Evolutionary conservation across 352 stramenopile species (phyloP).

Genomic region (Stramenopiles sp.): DNA sequence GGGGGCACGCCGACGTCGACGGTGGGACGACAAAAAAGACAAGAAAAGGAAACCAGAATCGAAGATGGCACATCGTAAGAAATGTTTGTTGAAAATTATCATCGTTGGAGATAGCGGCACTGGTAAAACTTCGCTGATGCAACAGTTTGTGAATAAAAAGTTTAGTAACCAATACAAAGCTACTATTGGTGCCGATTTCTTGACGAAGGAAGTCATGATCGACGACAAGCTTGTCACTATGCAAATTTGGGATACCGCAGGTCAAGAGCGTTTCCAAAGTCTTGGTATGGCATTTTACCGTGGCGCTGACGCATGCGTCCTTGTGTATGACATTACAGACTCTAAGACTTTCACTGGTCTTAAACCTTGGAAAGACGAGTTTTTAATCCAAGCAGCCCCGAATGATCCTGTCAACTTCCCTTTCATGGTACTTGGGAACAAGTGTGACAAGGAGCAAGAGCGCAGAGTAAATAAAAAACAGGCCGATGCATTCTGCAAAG

Average conservation of each 20-base stretch:
- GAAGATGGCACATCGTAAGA: constrained; percentile 43
- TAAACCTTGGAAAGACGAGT: constrained; percentile 79
- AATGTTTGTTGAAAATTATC: constrained; percentile 89
- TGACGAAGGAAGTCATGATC: constrained; percentile 86
- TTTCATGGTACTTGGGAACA: constrained; percentile 96
- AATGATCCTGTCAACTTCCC: constrained; percentile 74
- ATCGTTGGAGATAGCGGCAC: constrained; percentile 93
- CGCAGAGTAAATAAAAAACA: too few species aligned
- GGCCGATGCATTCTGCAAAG: too few species aligned
- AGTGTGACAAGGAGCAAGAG: constrained; percentile 80
- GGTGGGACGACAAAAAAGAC: too few species aligned
- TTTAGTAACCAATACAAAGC: constrained; percentile 98
- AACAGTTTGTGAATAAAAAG: constrained; percentile 95
- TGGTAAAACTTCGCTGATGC: constrained; percentile 98
- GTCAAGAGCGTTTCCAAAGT: constrained; percentile 93
- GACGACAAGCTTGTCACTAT: constrained; percentile 87
- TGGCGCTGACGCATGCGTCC: constrained; percentile 85
- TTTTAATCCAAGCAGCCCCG: constrained; percentile 67
- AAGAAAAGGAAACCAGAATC: constrained; percentile 23
- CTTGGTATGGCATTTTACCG: constrained; percentile 95
- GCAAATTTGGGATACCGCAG: constrained; percentile 99
- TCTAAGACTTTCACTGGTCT: constrained; percentile 40
- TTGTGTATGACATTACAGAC: constrained; percentile 98
- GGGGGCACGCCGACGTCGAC: too few species aligned
- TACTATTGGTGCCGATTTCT: constrained; percentile 96